phyloP scores from a whole-genome alignment of 2,329 filamentous ascomycete species.

The Diaporthe nobilis region DNA sequence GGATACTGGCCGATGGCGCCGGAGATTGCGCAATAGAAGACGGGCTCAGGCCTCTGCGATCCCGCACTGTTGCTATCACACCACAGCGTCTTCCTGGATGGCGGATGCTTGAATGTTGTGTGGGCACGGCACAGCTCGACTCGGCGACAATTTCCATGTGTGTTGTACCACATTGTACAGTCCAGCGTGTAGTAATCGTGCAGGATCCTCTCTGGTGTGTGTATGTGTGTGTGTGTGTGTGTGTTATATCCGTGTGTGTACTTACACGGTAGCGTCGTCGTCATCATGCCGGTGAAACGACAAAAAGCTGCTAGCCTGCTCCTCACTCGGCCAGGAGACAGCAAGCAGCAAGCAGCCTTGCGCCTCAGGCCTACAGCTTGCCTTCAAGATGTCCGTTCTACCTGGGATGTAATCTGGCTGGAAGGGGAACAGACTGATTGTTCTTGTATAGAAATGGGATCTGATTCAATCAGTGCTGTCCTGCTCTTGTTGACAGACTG shows the following conservation, averaged over 20 bases:
- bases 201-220: not conserved
- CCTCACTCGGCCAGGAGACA: not conserved
- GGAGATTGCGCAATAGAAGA: slow-evolving; percentile 7
- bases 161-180: not conserved
- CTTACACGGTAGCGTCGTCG: slow-evolving; percentile 16
- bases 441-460: no score
- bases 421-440: no score
- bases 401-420: no score
- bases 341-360: not conserved
- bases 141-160: not conserved
- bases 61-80: not conserved
- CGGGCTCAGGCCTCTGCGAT: not conserved
- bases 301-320: slow-evolving; percentile 7
- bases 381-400: not conserved
- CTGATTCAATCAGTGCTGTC: not conserved
- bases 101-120: not conserved
- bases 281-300: slow-evolving; percentile 19
- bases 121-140: slow-evolving; percentile 1
- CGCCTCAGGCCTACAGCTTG: not conserved
- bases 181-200: not conserved
- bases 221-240: not conserved
- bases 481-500: not conserved
- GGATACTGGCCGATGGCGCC: not conserved
- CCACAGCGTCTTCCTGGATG: not conserved
- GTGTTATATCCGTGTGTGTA: not conserved